These are phyloP conservation scores for Rhododendron vialii DNA, from an alignment of 148 eudicot species.

Conservation along the genomic window DNA sequence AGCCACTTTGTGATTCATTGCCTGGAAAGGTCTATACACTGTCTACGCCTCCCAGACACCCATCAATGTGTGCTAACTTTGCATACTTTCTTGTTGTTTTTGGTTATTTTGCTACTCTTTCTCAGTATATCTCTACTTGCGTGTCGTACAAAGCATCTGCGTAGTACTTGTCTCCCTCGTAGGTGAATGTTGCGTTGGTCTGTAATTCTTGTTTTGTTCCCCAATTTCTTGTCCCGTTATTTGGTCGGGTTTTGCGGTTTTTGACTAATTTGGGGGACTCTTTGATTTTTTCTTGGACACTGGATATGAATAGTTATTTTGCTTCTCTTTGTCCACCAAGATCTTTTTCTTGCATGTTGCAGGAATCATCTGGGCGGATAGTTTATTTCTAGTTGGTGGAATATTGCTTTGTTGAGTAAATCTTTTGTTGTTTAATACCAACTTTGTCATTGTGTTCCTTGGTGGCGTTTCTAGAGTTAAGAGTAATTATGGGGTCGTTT, in stretches of 20 bases:
- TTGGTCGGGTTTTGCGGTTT: neutral
- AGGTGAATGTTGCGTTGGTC: no score
- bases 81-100: neutral
- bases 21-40: neutral
- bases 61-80: neutral
- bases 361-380: neutral
- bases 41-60: neutral
- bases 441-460: neutral
- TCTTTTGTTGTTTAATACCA: neutral
- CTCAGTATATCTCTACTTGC: neutral
- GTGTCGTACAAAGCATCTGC: neutral
- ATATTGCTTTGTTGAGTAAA: neutral
- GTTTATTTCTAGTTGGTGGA: neutral
- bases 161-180: neutral
- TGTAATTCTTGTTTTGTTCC: neutral
- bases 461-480: neutral
- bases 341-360: neutral
- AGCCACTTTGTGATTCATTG: neutral
- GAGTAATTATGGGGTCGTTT: neutral
- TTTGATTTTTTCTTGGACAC: neutral
- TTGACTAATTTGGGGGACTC: neutral
- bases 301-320: neutral
- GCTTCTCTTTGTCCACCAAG: neutral
- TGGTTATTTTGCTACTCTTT: neutral
- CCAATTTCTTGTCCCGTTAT: neutral